These are phyloP conservation scores for Hypoxylon rickii DNA, from an alignment of 495 filamentous ascomycete genomes.

Conservation along the genomic window DNA sequence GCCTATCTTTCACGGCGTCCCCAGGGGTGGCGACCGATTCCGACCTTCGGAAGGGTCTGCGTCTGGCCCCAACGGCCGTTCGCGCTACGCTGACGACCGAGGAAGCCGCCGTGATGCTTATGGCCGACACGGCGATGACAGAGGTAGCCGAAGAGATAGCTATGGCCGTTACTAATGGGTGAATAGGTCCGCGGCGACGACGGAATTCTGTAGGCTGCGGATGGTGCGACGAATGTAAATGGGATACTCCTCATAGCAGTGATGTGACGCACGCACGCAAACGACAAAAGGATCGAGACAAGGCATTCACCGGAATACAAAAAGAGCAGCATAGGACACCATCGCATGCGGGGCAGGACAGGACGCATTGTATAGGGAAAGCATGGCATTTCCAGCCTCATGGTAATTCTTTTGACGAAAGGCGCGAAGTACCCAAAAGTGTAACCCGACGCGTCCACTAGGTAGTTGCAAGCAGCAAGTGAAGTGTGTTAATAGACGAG, in stretches of 20 bases:
- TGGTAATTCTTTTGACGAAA: slow-evolving; percentile 5
- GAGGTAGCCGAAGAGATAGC: slow-evolving; percentile 8
- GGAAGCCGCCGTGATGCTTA: slow-evolving; percentile 1
- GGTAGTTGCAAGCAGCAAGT: slow-evolving; percentile 17
- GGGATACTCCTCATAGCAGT: too few relatives aligned
- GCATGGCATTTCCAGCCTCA: slow-evolving; percentile 20
- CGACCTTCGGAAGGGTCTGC: slow-evolving; percentile 23
- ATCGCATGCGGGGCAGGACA: slow-evolving; percentile 15
- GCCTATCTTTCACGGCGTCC: slow-evolving; percentile 35
- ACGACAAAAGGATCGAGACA: slow-evolving; percentile 3
- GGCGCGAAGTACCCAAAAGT: too few relatives aligned
- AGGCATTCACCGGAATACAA: slow-evolving; percentile 26
- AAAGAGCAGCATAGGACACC: slow-evolving; percentile 9
- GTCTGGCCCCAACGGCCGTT: slow-evolving; percentile 24
- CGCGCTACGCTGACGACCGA: slow-evolving; percentile 19
- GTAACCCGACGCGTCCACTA: too few relatives aligned
- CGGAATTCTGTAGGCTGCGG: background rate
- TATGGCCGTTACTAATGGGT: slow-evolving; percentile 15
- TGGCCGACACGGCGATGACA: background rate
- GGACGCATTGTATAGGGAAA: slow-evolving; percentile 20
- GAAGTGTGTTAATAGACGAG: slow-evolving; percentile 18
- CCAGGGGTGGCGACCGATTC: slow-evolving; percentile 39
- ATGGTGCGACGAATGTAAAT: background rate
- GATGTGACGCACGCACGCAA: too few relatives aligned
- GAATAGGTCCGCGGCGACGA: background rate